Conservation (phyloP, 495 filamentous ascomycete genomes). For the Trichocladium uniseriatum region DNA sequence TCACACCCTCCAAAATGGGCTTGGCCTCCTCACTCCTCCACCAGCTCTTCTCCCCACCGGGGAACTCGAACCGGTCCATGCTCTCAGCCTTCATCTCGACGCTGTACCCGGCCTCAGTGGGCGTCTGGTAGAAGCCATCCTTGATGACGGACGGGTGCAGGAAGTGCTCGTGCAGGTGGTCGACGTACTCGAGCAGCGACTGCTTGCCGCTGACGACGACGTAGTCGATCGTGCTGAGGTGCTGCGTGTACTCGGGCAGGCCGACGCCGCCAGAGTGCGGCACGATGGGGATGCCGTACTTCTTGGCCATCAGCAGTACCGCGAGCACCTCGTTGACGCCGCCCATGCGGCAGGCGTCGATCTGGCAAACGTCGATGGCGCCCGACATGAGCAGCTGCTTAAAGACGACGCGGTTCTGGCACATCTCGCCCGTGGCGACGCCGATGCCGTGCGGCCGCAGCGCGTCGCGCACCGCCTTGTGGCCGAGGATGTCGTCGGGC, state of each 20-base stretch:
- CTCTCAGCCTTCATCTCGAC: constrained; percentile 88
- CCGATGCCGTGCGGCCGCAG: constrained; percentile 65
- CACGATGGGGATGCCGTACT: constrained; percentile 75
- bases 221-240: constrained; percentile 89
- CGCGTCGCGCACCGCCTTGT: constrained; percentile 74
- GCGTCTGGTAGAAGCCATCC: constrained; percentile 83
- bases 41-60: constrained; percentile 71
- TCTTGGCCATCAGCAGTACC: constrained; percentile 83
- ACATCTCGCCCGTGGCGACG: constrained; percentile 94
- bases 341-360: constrained; percentile 85
- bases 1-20: constrained; percentile 52
- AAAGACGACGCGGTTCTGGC: constrained; percentile 89
- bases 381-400: constrained; percentile 77
- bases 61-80: constrained; percentile 69
- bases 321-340: constrained; percentile 90
- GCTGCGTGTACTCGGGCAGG: constrained; percentile 89
- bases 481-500: constrained; percentile 84
- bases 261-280: constrained; percentile 87
- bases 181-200: constrained; percentile 82
- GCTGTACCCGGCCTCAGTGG: constrained; percentile 72
- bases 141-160: constrained; percentile 68
- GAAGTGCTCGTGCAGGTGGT: constrained; percentile 92
- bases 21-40: constrained; percentile 67
- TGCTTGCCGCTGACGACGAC: constrained; percentile 75
- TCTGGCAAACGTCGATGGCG: constrained; percentile 81